Percentiles rank a stretch among this genome's conserved stretches.
phyloP scores from a whole-genome alignment of 2,329 filamentous ascomycete genomes.

The Alternaria triticimaculans region DNA sequence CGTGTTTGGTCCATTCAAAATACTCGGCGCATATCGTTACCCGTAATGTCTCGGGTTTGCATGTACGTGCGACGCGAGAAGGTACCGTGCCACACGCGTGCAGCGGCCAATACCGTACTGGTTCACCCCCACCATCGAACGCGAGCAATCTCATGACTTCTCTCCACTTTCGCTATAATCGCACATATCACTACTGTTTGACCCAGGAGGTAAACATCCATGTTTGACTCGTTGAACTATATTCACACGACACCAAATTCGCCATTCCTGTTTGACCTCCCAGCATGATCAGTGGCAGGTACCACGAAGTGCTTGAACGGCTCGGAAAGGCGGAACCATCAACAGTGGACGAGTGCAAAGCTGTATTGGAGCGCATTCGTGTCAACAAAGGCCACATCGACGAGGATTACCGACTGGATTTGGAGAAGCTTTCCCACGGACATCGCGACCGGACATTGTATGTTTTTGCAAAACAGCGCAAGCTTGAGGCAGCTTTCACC shows the following conservation, averaged over 20 bases:
- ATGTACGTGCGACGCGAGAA: neutral
- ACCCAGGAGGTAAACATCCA: neutral
- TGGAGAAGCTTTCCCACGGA: slow-evolving; percentile 6
- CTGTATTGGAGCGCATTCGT: slow-evolving; percentile 21
- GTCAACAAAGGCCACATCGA: slow-evolving; percentile 26
- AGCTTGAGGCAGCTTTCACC: slow-evolving; percentile 25
- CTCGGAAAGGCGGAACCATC: slow-evolving; percentile 24
- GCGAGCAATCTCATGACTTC: neutral
- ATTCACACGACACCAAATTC: too few species aligned
- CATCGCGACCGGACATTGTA: slow-evolving; percentile 10
- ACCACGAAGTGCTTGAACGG: slow-evolving; percentile 4
- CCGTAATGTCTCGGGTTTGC: neutral
- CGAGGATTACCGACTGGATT: slow-evolving; percentile 10
- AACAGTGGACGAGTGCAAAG: slow-evolving; percentile 16
- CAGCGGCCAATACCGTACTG: neutral
- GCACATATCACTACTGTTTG: neutral
- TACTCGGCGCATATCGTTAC: neutral
- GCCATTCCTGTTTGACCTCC: too few species aligned
- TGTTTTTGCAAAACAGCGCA: slow-evolving; percentile 10
- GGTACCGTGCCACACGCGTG: neutral
- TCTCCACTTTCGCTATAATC: neutral
- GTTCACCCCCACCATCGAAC: neutral
- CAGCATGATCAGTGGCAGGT: neutral
- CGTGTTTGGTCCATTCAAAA: neutral
- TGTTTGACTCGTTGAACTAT: too few species aligned